phyloP scores from a whole-genome alignment of 2,329 filamentous ascomycete species.

The Rachicladosporium sp. region DNA sequence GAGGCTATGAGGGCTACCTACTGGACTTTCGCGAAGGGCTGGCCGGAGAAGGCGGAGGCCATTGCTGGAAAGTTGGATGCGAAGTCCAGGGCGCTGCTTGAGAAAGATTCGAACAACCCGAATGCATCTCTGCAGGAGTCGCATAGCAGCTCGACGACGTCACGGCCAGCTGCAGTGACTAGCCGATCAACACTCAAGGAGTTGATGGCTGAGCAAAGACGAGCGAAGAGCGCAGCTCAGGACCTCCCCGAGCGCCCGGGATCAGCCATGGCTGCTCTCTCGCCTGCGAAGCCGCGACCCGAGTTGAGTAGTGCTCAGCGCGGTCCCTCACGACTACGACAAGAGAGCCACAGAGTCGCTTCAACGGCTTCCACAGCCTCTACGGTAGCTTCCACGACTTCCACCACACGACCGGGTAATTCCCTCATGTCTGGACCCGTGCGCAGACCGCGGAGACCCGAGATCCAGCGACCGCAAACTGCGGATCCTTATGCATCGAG shows the following conservation, averaged over 20 bases:
- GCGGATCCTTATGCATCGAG: conserved; percentile 41
- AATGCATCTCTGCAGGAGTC: conserved; percentile 36
- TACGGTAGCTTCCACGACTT: conserved; percentile 17
- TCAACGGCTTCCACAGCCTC: conserved; percentile 21
- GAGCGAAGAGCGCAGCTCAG: conserved; percentile 42
- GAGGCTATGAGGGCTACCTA: conserved; percentile 76
- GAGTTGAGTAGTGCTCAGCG: conserved; percentile 13
- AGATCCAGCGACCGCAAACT: conserved; percentile 38
- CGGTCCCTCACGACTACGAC: conserved; percentile 17
- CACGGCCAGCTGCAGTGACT: conserved; percentile 32
- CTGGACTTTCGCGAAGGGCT: conserved; percentile 69
- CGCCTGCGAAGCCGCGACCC: conserved; percentile 31
- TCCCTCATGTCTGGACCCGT: conserved; percentile 48
- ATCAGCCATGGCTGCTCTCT: conserved; percentile 44
- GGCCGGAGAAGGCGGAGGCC: conserved; percentile 62
- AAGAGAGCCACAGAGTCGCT: conserved; percentile 13
- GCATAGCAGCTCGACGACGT: conserved; percentile 33
- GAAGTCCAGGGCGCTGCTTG: conserved; percentile 66
- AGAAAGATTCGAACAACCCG: conserved; percentile 74
- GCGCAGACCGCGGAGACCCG: conserved; percentile 37
- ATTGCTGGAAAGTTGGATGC: conserved; percentile 69
- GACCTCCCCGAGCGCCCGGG: conserved; percentile 41
- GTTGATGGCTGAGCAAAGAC: conserved; percentile 61
- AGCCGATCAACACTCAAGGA: conserved; percentile 57
- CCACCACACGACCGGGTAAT: conserved; percentile 25